Conservation (phyloP, 2,329 filamentous ascomycete genomes). For the Bipolaris zeicola region DNA sequence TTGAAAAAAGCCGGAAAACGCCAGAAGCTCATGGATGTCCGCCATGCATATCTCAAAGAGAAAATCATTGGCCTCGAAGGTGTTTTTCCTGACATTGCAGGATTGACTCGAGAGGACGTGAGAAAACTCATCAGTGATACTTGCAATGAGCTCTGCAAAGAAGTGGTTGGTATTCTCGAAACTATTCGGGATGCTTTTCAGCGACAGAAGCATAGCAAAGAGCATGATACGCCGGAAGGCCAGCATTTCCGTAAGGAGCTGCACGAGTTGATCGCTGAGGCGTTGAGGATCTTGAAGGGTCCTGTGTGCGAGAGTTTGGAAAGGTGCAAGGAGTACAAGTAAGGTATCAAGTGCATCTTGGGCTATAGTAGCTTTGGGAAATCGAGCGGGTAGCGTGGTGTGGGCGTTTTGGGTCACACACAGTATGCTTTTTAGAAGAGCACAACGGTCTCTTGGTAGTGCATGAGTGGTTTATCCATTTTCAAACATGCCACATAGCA, state of each 20-base stretch:
- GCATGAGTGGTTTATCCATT: no score
- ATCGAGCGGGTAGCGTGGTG: not conserved
- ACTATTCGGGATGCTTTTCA: conserved; percentile 11
- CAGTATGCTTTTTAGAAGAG: no score
- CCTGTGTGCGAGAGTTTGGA: conserved; percentile 11
- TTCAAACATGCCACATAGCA: no score
- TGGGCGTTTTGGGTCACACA: no score
- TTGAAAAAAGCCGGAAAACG: not conserved
- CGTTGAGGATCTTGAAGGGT: conserved; percentile 11
- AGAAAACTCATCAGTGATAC: not conserved
- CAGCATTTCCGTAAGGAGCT: conserved; percentile 15
- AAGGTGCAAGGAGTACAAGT: conserved; percentile 13
- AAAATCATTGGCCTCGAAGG: not conserved
- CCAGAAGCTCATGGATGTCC: conserved; percentile 1
- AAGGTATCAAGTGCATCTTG: not conserved
- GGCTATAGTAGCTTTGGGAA: not conserved
- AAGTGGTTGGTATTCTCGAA: conserved; percentile 4
- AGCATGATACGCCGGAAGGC: conserved; percentile 11
- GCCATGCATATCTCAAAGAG: conserved; percentile 12
- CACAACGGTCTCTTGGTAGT: no score
- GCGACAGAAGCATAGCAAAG: conserved; percentile 7
- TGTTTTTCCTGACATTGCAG: not conserved
- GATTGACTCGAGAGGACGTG: not conserved
- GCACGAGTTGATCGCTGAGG: conserved; percentile 8
- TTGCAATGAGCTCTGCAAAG: not conserved